Percentiles rank a stretch among this genome's conserved stretches.
Conservation (phyloP, 805 yeast genomes). For the Pichia cephalocereana region DNA sequence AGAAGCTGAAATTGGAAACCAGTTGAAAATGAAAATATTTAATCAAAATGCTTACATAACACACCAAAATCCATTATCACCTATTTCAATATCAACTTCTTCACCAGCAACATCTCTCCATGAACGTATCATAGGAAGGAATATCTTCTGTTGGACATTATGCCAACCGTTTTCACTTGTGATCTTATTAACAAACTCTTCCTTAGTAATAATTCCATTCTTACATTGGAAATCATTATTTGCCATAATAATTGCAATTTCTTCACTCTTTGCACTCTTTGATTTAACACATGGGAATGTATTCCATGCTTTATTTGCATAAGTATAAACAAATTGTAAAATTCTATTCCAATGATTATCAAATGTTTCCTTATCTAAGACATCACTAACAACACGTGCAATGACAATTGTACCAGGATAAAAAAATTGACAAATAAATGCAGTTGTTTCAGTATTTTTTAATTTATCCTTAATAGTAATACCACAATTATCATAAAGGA, state of each 20-base stretch:
- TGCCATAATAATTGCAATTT: background rate
- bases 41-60: background rate
- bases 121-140: background rate
- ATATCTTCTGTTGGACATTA: too few relatives aligned
- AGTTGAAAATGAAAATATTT: too few relatives aligned
- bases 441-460: background rate
- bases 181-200: background rate
- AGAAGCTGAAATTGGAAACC: too few relatives aligned
- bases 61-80: background rate
- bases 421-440: constrained; percentile 3
- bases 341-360: constrained; percentile 2
- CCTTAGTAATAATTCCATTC: background rate
- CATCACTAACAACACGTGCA: constrained; percentile 1
- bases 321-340: background rate
- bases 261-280: background rate
- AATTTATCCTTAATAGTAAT: background rate
- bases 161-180: background rate
- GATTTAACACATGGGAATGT: background rate
- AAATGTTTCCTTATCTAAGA: background rate
- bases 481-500: constrained; percentile 1
- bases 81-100: background rate
- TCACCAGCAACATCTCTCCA: background rate
- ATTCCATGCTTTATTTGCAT: background rate
- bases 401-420: background rate
- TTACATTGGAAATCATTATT: background rate